These are phyloP conservation scores for Grifola frondosa DNA, from an alignment of 1,284 basidiomycete genomes.

Conservation along the genomic window DNA sequence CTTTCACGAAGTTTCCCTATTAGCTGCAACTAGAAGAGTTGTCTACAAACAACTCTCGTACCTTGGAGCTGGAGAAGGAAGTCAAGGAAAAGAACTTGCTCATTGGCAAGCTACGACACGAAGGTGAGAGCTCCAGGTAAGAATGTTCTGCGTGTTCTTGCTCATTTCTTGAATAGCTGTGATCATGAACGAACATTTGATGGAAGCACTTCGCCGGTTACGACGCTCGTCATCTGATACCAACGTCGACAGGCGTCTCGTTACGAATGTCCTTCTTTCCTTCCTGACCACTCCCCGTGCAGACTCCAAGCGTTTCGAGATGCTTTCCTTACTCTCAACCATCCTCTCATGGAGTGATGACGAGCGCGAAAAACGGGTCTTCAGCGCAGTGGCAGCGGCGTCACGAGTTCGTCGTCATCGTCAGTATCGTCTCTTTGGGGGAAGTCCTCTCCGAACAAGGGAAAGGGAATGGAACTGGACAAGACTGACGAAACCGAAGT, in stretches of 20 bases:
- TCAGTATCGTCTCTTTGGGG: slow-evolving; percentile 52
- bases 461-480: slow-evolving; percentile 55
- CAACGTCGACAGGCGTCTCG: slow-evolving; percentile 90
- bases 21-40: slow-evolving; percentile 77
- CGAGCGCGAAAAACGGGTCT: slow-evolving; percentile 92
- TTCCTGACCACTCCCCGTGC: slow-evolving; percentile 90
- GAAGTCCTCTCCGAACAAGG: slow-evolving; percentile 40
- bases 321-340: slow-evolving; percentile 85
- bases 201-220: slow-evolving; percentile 92
- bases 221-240: slow-evolving; percentile 83
- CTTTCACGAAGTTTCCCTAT: slow-evolving; percentile 2
- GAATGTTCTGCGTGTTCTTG: slow-evolving; percentile 1
- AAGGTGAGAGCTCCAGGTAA: slow-evolving; percentile 60
- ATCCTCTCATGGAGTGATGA: slow-evolving; percentile 89
- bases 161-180: slow-evolving; percentile 57
- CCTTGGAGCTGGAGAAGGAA: slow-evolving; percentile 80
- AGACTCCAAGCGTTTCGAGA: slow-evolving; percentile 96
- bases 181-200: slow-evolving; percentile 96
- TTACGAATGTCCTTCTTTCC: slow-evolving; percentile 92
- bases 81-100: slow-evolving; percentile 92
- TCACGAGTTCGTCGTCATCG: slow-evolving; percentile 20
- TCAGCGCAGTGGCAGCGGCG: slow-evolving; percentile 50
- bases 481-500: slow-evolving; percentile 81
- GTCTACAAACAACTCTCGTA: slow-evolving; percentile 62
- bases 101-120: slow-evolving; percentile 91